Base-by-base conservation (phyloP, 2,329 filamentous ascomycete genomes). In the Fonsecaea monophora region DNA sequence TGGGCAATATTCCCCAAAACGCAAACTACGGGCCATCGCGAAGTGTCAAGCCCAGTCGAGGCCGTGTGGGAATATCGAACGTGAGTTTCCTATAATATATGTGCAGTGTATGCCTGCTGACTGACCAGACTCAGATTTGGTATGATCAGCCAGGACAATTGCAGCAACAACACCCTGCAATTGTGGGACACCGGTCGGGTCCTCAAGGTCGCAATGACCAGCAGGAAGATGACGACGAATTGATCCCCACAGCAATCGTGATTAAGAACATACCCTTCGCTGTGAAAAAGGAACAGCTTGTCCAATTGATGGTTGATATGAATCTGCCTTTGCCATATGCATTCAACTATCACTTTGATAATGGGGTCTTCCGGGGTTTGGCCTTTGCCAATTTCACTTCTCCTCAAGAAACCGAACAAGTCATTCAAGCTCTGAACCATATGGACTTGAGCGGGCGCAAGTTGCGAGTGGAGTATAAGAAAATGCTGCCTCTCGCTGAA, bases 231-330 rank as follows among this genome's bases (percentile, higher is more conserved):
- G 82, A 83, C 53, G 94, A 97, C 72, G 94, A 98, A 81, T 87
- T 99, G 68, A 99, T 99, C 67, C 94, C 94, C 2, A 99, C 95
- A 3, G 95, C 95, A 62, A 98, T 99, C 74, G 95, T 99, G 66
- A 98, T 99, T 81, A 99, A 99, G 83, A 99, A 99, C 77, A 99
- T 99, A 42, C 95, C 96, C 0, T 99, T 99, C 78, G 95, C 96
- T 34, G 93, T 98, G 65, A 94, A 97, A 79, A 98, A 98, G 81
- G 95, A 99, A 80, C 92, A 94, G 74, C 85, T 99, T 45, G 92
- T 96, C 38, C 88, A 90, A 69, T 86, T 97, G 73, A 99, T 99
- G 95, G 92, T 94, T 8, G 92, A 97, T 21, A 87, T 98, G 85
- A 91, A 92, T 72, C 86, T 99, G 45, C 95, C 95, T 0, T 87